phyloP scores from a whole-genome alignment of 768 basidiomycete species.

The Antrodiella citrinella region DNA sequence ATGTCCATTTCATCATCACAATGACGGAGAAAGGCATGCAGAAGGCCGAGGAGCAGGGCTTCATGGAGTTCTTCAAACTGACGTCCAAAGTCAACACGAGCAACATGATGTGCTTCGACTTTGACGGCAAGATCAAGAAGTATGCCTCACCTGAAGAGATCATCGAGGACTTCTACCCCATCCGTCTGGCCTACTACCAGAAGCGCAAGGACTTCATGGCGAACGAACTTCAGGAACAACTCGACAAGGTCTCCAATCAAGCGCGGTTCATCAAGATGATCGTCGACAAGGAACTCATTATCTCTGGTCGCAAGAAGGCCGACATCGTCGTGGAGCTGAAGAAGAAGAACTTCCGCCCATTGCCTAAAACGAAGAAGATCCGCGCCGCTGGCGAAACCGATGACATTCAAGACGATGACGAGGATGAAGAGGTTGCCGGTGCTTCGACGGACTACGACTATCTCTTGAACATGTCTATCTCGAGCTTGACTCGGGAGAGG shows the following conservation, averaged over 20 bases:
- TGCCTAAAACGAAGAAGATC: constrained; percentile 71
- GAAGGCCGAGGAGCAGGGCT: constrained; percentile 83
- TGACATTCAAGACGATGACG: constrained; percentile 45
- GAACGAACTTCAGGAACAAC: constrained; percentile 67
- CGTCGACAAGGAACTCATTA: constrained; percentile 68
- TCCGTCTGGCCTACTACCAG: constrained; percentile 86
- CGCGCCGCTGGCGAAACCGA: constrained; percentile 61
- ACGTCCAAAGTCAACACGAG: constrained; percentile 75
- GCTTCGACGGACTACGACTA: constrained; percentile 80
- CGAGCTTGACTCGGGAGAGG: constrained; percentile 91
- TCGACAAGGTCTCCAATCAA: constrained; percentile 88
- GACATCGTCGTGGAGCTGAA: constrained; percentile 83
- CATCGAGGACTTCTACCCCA: constrained; percentile 86
- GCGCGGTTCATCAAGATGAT: constrained; percentile 98
- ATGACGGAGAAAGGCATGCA: constrained; percentile 76
- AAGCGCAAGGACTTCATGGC: constrained; percentile 92
- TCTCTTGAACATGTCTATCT: constrained; percentile 90
- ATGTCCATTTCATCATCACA: constrained; percentile 81
- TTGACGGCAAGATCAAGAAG: constrained; percentile 92
- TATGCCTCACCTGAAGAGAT: constrained; percentile 88
- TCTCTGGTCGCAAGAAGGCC: constrained; percentile 83
- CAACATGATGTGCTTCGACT: constrained; percentile 99
- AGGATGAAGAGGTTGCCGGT: constrained; percentile 39
- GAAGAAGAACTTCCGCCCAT: constrained; percentile 78
- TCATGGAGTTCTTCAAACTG: constrained; percentile 89